Conservation (phyloP, 129 eudicot species). For the carrot (Daucus carota) region DH1_v3.0 NC_030383.2:61946001-61946500, state of each 20-base stretch:
- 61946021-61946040: background rate
- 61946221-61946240: background rate
- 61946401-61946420: constrained; percentile 76
- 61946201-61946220: background rate
- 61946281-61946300: background rate
- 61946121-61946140: constrained; percentile 93
- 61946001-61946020: background rate
- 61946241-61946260: too few species aligned
- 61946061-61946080: constrained; percentile 70
- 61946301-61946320: background rate
- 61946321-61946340: background rate
- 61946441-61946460: constrained; percentile 65
- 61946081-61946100: constrained; percentile 96
- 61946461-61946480: constrained; percentile 85
- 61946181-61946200: background rate
- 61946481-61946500: constrained; percentile 81
- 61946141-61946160: constrained; percentile 27
- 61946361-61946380: background rate
- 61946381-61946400: background rate
- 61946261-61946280: background rate
- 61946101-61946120: constrained; percentile 81
- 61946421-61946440: constrained; percentile 94
- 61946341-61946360: background rate
- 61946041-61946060: constrained; percentile 97
- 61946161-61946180: background rate